Percentiles rank a stretch among this genome's conserved stretches.
phyloP scores from a whole-genome alignment of 202 grass and related monocot species.

The Musa balbisiana region DNA sequence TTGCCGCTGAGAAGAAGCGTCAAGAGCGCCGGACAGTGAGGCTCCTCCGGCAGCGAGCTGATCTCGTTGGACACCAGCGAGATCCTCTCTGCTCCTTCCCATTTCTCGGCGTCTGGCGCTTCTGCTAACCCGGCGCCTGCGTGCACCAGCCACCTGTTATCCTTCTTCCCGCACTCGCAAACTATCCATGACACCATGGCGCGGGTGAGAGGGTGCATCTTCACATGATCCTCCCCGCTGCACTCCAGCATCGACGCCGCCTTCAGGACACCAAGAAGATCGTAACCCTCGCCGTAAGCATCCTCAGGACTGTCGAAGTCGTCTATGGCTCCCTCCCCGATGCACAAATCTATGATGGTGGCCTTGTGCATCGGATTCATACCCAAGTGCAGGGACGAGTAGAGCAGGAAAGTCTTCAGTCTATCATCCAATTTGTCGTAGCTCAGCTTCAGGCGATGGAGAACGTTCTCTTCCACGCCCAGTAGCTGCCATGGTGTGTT shows the following conservation, averaged over 20 bases:
- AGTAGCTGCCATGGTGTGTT: slow-evolving; percentile 70
- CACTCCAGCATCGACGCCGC: slow-evolving; percentile 61
- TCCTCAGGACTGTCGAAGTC: slow-evolving; percentile 74
- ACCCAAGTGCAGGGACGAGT: slow-evolving; percentile 64
- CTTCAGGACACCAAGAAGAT: slow-evolving; percentile 66
- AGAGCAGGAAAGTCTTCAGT: slow-evolving; percentile 57
- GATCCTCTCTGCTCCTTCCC: slow-evolving; percentile 64
- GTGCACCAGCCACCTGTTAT: slow-evolving; percentile 65
- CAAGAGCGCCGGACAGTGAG: slow-evolving; percentile 50
- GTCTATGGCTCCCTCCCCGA: slow-evolving; percentile 86
- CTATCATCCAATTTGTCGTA: slow-evolving; percentile 66
- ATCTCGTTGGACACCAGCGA: slow-evolving; percentile 80
- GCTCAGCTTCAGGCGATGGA: slow-evolving; percentile 58
- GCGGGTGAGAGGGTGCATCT: slow-evolving; percentile 76
- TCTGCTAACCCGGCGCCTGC: slow-evolving; percentile 57
- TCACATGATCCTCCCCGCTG: slow-evolving; percentile 56
- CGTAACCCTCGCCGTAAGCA: slow-evolving; percentile 74
- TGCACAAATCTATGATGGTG: slow-evolving; percentile 68
- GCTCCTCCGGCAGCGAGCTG: slow-evolving; percentile 51
- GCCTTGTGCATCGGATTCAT: slow-evolving; percentile 61
- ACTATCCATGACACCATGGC: slow-evolving; percentile 89
- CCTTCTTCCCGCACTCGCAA: slow-evolving; percentile 62
- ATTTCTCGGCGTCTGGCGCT: slow-evolving; percentile 60
- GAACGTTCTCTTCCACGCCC: slow-evolving; percentile 63
- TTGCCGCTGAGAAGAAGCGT: slow-evolving; percentile 67